phyloP scores from a whole-genome alignment of 441 rosid species.

The Breynia disticha region DNA sequence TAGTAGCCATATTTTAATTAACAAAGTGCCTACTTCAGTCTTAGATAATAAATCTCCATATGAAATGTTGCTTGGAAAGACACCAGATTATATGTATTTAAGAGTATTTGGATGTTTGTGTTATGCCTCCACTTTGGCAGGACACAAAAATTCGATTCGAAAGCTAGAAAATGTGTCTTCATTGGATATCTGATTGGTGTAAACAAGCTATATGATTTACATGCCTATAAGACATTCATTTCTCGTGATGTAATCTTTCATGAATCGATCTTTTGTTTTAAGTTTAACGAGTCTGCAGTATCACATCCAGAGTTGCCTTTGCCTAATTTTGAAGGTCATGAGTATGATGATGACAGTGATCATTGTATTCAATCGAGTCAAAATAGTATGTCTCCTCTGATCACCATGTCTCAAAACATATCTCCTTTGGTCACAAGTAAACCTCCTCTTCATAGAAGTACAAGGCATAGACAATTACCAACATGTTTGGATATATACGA shows the following conservation, averaged over 20 bases:
- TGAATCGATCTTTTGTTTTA: not conserved
- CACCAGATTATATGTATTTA: not conserved
- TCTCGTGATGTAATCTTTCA: not conserved
- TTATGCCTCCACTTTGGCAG: not conserved
- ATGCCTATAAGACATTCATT: not conserved
- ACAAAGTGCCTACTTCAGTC: not conserved
- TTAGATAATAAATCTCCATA: not conserved
- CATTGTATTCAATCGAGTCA: too few relatives aligned
- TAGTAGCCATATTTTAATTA: not conserved
- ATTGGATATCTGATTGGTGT: not conserved
- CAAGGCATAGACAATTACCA: not conserved
- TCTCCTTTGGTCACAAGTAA: too few relatives aligned
- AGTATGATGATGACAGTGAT: too few relatives aligned
- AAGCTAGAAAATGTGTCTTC: not conserved
- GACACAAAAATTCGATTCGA: not conserved
- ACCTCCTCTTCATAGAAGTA: too few relatives aligned
- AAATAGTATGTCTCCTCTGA: too few relatives aligned
- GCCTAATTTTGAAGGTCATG: too few relatives aligned
- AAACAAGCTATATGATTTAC: not conserved
- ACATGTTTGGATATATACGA: too few relatives aligned
- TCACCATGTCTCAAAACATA: too few relatives aligned
- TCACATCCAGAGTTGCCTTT: too few relatives aligned
- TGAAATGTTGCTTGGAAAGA: not conserved
- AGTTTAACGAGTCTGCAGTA: too few relatives aligned
- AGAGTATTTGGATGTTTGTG: constrained; percentile 1